Base-by-base conservation (phyloP, 2,329 filamentous ascomycete species). In the Penicillium sp. region DNA sequence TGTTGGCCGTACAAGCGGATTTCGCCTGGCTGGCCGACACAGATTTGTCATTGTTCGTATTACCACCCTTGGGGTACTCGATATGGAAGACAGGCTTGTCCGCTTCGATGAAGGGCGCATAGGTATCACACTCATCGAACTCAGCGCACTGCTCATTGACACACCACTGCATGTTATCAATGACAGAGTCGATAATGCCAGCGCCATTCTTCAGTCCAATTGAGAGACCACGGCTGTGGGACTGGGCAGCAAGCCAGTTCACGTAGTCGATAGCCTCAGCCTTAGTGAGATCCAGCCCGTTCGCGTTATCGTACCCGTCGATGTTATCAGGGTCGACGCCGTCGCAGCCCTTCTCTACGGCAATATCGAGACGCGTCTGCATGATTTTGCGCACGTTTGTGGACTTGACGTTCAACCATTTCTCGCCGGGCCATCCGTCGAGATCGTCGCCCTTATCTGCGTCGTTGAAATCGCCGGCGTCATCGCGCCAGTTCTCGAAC, bases 261-360 rank as follows among this genome's bases (percentile, higher is more conserved):
- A 87, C 69, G 61, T 75, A 87, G 51, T 77, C 67, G 48, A 83
- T 69, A 0, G 82, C 74, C 57, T 84, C 78, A 0, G 70, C 63
- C 33, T 73, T 49, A 1, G 78, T 85, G 21, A 87, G 72, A 21
- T 63, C 69, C 15, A 87, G 71, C 1, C 81, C 83, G 51, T 82
- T 84, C 10, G 79, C 69, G 58, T 85, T 85, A 63, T 79, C 68
- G 62, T 80, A 86, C 3, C 75, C 82, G 60, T 86, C 84, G 6
- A 87, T 76, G 56, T 87, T 87, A 62, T 87, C 84, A 0, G 83
- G 81, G 62, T 87, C 84, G 7, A 87, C 77, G 4, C 78, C 84
- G 60, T 85, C 77, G 57, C 83, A 87, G 4, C 81, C 81, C 63
- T 85, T 85, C 24, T 72, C 53, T 17, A 66, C 66, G 0, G 85